Percentiles rank a stretch among this genome's conserved stretches.
Evolutionary conservation across 2,329 filamentous ascomycete species (phyloP).

Genomic region (Aureobasidium sp.): DNA sequence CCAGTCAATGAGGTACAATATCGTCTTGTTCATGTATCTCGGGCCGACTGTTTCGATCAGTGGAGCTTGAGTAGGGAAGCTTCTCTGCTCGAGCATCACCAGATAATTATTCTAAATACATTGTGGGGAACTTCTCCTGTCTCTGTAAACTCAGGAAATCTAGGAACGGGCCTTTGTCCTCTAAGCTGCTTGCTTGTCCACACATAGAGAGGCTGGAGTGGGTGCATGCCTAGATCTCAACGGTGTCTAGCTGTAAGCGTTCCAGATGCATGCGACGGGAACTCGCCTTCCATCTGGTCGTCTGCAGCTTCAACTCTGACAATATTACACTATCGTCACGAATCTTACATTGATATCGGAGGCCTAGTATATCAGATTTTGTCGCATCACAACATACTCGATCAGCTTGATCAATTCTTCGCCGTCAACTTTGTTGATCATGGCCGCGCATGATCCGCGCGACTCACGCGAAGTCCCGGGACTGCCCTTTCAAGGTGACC

Average conservation of each 20-base stretch:
- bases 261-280: not conserved
- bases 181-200: not conserved
- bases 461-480: conserved; percentile 10
- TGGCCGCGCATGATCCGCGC: conserved; percentile 9
- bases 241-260: not conserved
- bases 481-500: conserved; percentile 13
- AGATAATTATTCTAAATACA: not conserved
- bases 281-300: not conserved
- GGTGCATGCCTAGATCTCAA: not conserved
- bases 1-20: too few species aligned
- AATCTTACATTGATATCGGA: not conserved
- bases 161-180: not conserved
- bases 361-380: not conserved
- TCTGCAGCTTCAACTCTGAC: not conserved
- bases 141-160: not conserved
- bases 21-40: too few species aligned
- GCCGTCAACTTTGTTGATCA: not conserved
- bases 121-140: not conserved
- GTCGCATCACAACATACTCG: not conserved
- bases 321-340: not conserved
- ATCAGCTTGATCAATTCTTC: not conserved
- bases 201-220: not conserved
- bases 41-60: not conserved
- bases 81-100: not conserved
- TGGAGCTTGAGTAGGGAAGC: not conserved